These are phyloP conservation scores for Diaporthe amygdali DNA, from an alignment of 2,329 filamentous ascomycete genomes.

Conservation along the genomic window DNA sequence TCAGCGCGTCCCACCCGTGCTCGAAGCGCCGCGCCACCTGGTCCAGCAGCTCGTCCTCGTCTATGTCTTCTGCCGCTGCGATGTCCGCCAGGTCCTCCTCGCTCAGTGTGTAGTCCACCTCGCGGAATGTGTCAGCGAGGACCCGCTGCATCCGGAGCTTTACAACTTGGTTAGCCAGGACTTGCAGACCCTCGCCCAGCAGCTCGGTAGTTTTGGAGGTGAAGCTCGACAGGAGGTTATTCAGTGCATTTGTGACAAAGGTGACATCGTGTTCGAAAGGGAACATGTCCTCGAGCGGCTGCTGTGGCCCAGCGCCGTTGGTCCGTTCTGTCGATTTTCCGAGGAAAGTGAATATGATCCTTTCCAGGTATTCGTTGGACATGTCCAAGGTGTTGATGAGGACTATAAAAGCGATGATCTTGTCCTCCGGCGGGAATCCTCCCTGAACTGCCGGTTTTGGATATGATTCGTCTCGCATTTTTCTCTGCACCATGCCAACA, in stretches of 20 bases:
- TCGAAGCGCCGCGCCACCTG: conserved; percentile 82
- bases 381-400: conserved; percentile 96
- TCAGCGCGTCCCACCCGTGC: conserved; percentile 82
- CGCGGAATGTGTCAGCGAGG: conserved; percentile 86
- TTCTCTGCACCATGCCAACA: conserved; percentile 94
- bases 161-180: conserved; percentile 86
- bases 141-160: conserved; percentile 85
- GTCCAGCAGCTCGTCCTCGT: conserved; percentile 62
- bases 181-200: conserved; percentile 81
- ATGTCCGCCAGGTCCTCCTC: conserved; percentile 65
- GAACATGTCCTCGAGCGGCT: conserved; percentile 69
- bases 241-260: conserved; percentile 72
- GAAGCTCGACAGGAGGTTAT: conserved; percentile 74
- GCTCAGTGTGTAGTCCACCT: conserved; percentile 81
- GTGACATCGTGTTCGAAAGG: conserved; percentile 78
- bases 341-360: conserved; percentile 78
- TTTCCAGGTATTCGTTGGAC: conserved; percentile 85
- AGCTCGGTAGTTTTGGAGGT: conserved; percentile 80
- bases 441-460: conserved; percentile 81
- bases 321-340: conserved; percentile 43
- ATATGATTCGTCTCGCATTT: conserved; percentile 96
- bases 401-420: conserved; percentile 87
- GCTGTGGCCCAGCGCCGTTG: conserved; percentile 42
- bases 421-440: conserved; percentile 84
- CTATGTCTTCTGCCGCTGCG: conserved; percentile 58